Base-by-base conservation (phyloP, 108 stramenopile genomes). In the Cyclotella atomus region DNA sequence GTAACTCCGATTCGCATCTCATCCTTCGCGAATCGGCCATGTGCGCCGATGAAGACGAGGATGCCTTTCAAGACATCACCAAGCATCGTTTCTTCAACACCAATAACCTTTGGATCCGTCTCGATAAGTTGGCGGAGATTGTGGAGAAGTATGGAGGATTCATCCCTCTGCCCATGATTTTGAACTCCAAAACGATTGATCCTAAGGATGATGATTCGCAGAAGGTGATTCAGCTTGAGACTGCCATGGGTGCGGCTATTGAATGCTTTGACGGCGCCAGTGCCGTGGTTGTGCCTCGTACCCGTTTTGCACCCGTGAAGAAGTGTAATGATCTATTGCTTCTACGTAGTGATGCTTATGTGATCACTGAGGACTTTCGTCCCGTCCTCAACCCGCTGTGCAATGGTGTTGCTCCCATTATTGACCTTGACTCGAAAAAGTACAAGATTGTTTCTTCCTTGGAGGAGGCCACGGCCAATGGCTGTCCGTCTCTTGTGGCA, bases 181-280 rank as follows among this genome's bases (percentile, higher is more conserved):
- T 88, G 89, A 99, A 99, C 86, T 87, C 77, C 59, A 99, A 99
- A 83, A 99, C 98, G 23, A 97, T 99, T 20, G 97, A 99, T 77
- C 98, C 98, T 53, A 97, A 99, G 89, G 96, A 98, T 75, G 96
- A 96, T 82, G 36, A 70, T 12, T 97, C 97, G 16, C 90, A 95
- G 70, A 85, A 87, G 77, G 97, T 98, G 23, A 38, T 98, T 67
- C 97, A 98, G 82, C 86, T 99, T 46, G 99, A 99, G 79, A 99
- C 99, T 34, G 97, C 99, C 53, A 98, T 99, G 96, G 99, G 98
- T 56, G 97, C 98, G 33, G 98, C 98, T 45, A 97, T 99, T 71
- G 98, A 98, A 74, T 97, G 95, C 83, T 99, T 99, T 78, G 82
- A 87, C 33, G 97, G 97, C 53, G 95, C 96, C 33, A 83, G 89